phyloP scores from a whole-genome alignment of 2,329 filamentous ascomycete species.

The Colletotrichum aenigma region DNA sequence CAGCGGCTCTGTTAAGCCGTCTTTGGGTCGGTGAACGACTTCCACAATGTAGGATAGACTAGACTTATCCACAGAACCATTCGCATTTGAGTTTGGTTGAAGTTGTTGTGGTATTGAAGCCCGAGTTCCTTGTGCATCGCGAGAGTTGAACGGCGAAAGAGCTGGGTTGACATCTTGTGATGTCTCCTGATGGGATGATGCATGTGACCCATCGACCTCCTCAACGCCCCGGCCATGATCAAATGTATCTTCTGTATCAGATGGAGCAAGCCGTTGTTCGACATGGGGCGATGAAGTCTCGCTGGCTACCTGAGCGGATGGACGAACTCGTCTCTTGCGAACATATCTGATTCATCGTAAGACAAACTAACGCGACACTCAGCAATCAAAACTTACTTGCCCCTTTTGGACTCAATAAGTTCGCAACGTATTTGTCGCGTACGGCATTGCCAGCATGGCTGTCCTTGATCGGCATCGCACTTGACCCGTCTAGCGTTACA shows the following conservation, averaged over 20 bases:
- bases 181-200: neutral
- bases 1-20: neutral
- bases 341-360: neutral
- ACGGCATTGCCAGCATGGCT: constrained; percentile 13
- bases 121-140: neutral
- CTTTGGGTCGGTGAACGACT: neutral
- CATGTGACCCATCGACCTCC: fast-evolving
- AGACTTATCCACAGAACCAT: neutral
- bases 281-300: neutral
- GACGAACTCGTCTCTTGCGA: neutral
- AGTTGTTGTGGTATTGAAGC: neutral
- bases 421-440: neutral
- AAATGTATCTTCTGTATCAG: neutral
- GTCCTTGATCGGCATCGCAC: neutral
- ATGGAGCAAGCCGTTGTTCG: fast-evolving
- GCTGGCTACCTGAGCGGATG: neutral
- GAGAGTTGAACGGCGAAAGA: fast-evolving
- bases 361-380: fast-evolving
- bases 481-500: constrained; percentile 8
- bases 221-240: neutral
- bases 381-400: neutral
- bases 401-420: neutral
- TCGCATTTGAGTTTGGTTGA: neutral
- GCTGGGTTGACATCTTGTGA: neutral
- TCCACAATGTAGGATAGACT: neutral